phyloP scores from a whole-genome alignment of 2,329 filamentous ascomycete species.

The Aspergillus ibericus region DNA sequence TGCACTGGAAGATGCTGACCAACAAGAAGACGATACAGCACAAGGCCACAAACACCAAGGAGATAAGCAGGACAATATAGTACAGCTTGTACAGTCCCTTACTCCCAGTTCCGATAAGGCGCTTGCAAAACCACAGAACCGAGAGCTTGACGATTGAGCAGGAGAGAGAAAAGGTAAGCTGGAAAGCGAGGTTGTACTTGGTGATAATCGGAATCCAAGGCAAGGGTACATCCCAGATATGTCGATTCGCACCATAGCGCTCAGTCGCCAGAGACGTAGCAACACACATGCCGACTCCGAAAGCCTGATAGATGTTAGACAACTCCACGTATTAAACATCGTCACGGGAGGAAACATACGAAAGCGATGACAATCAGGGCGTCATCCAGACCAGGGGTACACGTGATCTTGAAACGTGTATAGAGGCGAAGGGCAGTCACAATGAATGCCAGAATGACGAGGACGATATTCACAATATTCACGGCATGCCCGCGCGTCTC shows the following conservation, averaged over 20 bases:
- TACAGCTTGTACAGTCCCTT: conserved; percentile 29
- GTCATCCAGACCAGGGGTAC: conserved; percentile 51
- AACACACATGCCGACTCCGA: conserved; percentile 38
- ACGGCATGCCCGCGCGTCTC: conserved; percentile 45
- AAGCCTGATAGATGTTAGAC: conserved; percentile 24
- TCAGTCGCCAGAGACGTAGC: conserved; percentile 35
- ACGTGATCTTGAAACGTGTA: conserved; percentile 47
- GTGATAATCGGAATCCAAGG: conserved; percentile 29
- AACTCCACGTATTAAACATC: background rate
- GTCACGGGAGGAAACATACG: conserved; percentile 22
- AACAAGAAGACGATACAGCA: conserved; percentile 34
- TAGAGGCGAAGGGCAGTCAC: conserved; percentile 49
- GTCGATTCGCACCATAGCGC: conserved; percentile 40
- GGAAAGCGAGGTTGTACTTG: conserved; percentile 39
- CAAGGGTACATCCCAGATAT: conserved; percentile 43
- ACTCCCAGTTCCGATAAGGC: conserved; percentile 29
- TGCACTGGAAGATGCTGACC: conserved; percentile 42
- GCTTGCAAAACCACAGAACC: conserved; percentile 39
- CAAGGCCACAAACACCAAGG: conserved; percentile 34
- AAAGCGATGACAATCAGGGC: conserved; percentile 47
- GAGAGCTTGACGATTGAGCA: conserved; percentile 41
- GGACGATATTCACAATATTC: conserved; percentile 43
- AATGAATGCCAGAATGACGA: conserved; percentile 42
- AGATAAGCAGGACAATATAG: conserved; percentile 22
- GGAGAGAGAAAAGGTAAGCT: conserved; percentile 39